A percentile compares a stretch with the other conserved stretches of the same genome.
These are phyloP conservation scores for Ophiostoma ips DNA, from an alignment of 2,329 filamentous ascomycete genomes.

Conservation along the genomic window DNA sequence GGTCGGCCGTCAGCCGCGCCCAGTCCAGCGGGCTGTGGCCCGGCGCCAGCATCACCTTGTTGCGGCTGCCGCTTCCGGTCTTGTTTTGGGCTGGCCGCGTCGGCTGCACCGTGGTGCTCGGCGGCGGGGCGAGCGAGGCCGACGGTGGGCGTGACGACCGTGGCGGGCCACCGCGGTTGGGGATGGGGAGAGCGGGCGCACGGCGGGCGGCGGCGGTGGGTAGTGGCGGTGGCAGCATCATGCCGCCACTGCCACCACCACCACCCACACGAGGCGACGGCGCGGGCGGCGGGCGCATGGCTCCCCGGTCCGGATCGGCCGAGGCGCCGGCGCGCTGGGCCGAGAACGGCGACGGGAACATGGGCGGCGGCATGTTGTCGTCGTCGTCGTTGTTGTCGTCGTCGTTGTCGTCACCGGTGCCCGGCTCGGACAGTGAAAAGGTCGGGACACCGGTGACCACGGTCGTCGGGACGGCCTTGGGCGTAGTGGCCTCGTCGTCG, in stretches of 20 bases:
- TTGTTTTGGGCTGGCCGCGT: slow-evolving; percentile 27
- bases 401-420: slow-evolving; percentile 11
- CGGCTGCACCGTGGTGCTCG: slow-evolving; percentile 37
- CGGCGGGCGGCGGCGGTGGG: slow-evolving; percentile 8
- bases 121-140: slow-evolving; percentile 31
- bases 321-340: slow-evolving; percentile 30
- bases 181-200: slow-evolving; percentile 9
- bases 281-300: slow-evolving; percentile 5
- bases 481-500: slow-evolving; percentile 33
- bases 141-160: slow-evolving; percentile 16
- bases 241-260: too few relatives aligned
- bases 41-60: slow-evolving; percentile 73
- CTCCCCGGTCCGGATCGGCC: slow-evolving; percentile 7
- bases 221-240: slow-evolving; percentile 20
- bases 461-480: slow-evolving; percentile 29
- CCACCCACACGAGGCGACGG: too few relatives aligned
- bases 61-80: slow-evolving; percentile 36
- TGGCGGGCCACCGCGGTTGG: slow-evolving; percentile 10
- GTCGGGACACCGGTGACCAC: slow-evolving; percentile 25
- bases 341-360: slow-evolving; percentile 39
- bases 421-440: slow-evolving; percentile 28
- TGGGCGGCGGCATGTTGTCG: slow-evolving; percentile 21
- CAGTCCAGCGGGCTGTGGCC: slow-evolving; percentile 94
- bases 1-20: slow-evolving; percentile 59
- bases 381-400: slow-evolving; percentile 15